phyloP scores from a whole-genome alignment of 192 early-diverging fungal species.

The Phlyctochytrium arcticum region DNA sequence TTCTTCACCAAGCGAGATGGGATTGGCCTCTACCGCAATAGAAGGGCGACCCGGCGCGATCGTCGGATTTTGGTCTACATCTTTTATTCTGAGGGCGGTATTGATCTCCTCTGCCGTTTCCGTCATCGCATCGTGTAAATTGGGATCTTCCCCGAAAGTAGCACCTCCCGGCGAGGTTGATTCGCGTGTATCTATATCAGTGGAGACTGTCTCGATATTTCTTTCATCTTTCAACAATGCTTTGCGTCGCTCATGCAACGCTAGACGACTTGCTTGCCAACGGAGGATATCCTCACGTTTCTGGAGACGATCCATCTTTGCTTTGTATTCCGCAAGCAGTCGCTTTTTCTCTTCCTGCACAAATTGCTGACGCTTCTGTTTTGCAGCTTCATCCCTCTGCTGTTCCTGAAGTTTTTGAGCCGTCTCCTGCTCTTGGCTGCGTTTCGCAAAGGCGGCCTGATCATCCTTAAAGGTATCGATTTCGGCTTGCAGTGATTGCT shows the following conservation, averaged over 20 bases:
- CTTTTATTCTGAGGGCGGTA: not conserved
- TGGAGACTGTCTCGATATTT: no score
- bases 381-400: not conserved
- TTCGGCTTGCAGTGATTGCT: not conserved
- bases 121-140: not conserved
- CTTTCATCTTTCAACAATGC: not conserved
- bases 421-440: not conserved
- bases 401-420: not conserved
- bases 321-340: slow-evolving; percentile 4
- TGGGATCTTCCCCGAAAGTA: no score
- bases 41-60: not conserved
- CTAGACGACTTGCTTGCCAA: not conserved
- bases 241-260: not conserved
- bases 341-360: not conserved
- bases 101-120: not conserved
- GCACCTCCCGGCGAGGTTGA: no score
- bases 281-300: not conserved
- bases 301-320: not conserved
- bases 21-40: no score
- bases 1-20: no score
- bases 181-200: no score
- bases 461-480: not conserved
- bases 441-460: not conserved
- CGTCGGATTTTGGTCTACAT: not conserved
- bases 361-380: not conserved